Evolutionary conservation across 495 filamentous ascomycete genomes (phyloP), one percentile per base, ranked within the genome.

Genomic region (Tuber umbilicatum): DNA sequence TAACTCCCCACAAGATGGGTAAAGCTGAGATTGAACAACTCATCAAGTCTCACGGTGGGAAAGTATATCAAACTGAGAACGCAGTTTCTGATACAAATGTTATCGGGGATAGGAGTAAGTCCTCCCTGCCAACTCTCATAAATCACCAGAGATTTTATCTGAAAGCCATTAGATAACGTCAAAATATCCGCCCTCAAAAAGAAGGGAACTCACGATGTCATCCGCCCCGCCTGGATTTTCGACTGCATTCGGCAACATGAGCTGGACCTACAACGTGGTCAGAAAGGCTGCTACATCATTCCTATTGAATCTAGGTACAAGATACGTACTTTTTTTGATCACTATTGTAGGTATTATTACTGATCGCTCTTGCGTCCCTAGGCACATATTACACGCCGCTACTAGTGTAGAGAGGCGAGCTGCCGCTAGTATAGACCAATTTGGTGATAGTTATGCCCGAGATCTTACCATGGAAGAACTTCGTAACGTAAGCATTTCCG

Each of bases 31-130:
- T 98, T n/a, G 94, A 98, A 82, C 87, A 90, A 64, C 85, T 98
- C 1, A 88, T 97, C 79, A 98, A 97, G 83, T 86, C 89, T 35
- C 89, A 98, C 73, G 96, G 95, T 37, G 95, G 94, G n/a, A 89
- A 85, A 50, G 88, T 97, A 67, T 91, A 89, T 67, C 93, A 97
- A 81, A 89, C 88, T 12, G 87, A 92, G 39, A 89, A 84, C 68
- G 87, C 89, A 17, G 86, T 84, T 23, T 83, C 87, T 5, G 83
- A 85, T 60, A 92, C 89, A 43, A 84, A 95, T 43, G 88, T 91
- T 74, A 84, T 99, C 68, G 94, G 90, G 4, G 96, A 98, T 71
- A 90, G 91, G 82, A 91, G 88, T 89, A 83, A 76, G 69, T 42
- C 6, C 23, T 35, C 68, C 9, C 5, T 39, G 23, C 40, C 27